Percentiles rank a stretch among this genome's conserved stretches.
These are phyloP conservation scores for Wilhelminamyces savonicus DNA, from an alignment of 805 yeast species.

Conservation along the genomic window DNA sequence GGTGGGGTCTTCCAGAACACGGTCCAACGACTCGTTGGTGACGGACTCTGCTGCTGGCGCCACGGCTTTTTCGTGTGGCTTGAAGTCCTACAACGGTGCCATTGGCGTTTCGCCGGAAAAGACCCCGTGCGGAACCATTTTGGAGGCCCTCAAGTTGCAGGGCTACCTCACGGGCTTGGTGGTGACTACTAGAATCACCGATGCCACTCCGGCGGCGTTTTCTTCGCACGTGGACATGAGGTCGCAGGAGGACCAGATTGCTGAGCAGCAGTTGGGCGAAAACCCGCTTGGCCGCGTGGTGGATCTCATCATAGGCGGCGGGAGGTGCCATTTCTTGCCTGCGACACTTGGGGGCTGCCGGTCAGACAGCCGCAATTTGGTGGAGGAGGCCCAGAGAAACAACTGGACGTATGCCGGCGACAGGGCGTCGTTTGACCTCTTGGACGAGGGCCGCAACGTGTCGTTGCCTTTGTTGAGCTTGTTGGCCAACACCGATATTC, in stretches of 20 bases:
- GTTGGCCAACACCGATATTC: slow-evolving; percentile 71
- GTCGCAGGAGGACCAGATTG: slow-evolving; percentile 77
- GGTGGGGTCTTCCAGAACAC: slow-evolving; percentile 80
- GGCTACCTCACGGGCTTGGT: slow-evolving; percentile 87
- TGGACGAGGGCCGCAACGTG: slow-evolving; percentile 54
- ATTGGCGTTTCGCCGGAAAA: slow-evolving; percentile 71
- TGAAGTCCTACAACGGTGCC: slow-evolving; percentile 85
- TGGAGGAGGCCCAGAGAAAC: slow-evolving; percentile 50
- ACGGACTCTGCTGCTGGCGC: slow-evolving; percentile 99
- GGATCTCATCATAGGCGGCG: slow-evolving; percentile 88
- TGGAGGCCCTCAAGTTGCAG: slow-evolving; percentile 78
- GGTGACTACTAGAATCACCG: slow-evolving; percentile 87
- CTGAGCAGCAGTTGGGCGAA: slow-evolving; percentile 78
- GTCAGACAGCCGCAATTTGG: slow-evolving; percentile 60
- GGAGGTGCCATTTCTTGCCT: slow-evolving; percentile 78
- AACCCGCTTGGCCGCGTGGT: slow-evolving; percentile 75
- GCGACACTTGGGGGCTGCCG: slow-evolving; percentile 57
- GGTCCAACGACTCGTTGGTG: slow-evolving; percentile 67
- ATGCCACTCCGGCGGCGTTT: slow-evolving; percentile 93
- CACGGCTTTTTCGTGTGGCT: slow-evolving; percentile 82
- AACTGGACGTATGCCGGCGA: slow-evolving; percentile 56
- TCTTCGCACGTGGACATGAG: slow-evolving; percentile 74
- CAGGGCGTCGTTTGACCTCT: slow-evolving; percentile 51
- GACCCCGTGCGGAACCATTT: slow-evolving; percentile 78
- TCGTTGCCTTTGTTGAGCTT: slow-evolving; percentile 71